Conservation (phyloP, 2,329 filamentous ascomycete genomes). For the Fusarium goolgardi region DNA sequence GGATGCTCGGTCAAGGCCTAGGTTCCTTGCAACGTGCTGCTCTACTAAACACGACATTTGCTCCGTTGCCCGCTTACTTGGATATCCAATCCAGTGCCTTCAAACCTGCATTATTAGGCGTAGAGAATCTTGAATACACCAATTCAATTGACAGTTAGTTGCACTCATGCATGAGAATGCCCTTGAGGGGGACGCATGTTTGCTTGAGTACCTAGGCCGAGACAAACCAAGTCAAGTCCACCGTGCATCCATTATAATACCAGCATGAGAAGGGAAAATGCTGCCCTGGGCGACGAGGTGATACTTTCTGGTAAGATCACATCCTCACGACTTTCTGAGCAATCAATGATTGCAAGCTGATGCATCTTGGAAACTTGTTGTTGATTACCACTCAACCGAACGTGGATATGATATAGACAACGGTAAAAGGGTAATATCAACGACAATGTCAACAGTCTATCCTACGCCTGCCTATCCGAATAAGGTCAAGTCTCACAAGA, state of each 20-base stretch:
- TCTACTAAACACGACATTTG: not conserved
- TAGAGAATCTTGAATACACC: conserved; percentile 24
- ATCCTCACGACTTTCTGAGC: conserved; percentile 4
- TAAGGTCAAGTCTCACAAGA: conserved; percentile 18
- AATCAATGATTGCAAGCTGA: conserved; percentile 13
- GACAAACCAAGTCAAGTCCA: not conserved
- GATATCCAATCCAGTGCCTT: conserved; percentile 19
- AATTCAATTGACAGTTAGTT: conserved; percentile 16
- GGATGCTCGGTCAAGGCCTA: conserved; percentile 3
- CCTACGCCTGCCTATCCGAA: conserved; percentile 15
- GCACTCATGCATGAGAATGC: not conserved
- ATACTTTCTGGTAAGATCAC: conserved; percentile 6
- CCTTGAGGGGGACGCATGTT: not conserved
- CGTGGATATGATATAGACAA: conserved; percentile 22
- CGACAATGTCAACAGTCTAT: conserved; percentile 24
- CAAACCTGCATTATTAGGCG: conserved; percentile 24
- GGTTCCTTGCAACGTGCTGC: conserved; percentile 1
- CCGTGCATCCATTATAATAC: conserved; percentile 1
- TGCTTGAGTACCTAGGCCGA: not conserved
- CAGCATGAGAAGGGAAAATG: not conserved
- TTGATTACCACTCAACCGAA: conserved; percentile 17
- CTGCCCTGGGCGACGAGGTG: not conserved
- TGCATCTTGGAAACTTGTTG: conserved; percentile 1
- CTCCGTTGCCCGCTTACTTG: not conserved
- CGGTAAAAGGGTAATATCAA: conserved; percentile 26